A percentile compares a stretch with the other conserved stretches of the same genome.
These are phyloP conservation scores for Komagataella mondaviorum DNA, from an alignment of 805 yeast species.

Conservation along the genomic window DNA sequence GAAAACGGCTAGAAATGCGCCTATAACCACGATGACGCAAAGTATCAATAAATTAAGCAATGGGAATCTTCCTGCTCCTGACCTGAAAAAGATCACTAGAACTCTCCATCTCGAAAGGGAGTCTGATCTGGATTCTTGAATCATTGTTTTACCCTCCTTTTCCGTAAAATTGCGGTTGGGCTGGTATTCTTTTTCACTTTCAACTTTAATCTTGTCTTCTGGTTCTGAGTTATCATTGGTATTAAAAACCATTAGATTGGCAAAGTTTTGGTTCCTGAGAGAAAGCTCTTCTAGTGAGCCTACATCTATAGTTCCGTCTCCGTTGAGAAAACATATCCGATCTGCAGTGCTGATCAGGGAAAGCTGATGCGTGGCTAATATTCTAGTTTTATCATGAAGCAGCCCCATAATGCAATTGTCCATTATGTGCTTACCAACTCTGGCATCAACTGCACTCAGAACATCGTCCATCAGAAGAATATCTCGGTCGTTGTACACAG, in stretches of 20 bases:
- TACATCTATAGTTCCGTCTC: constrained; percentile 37
- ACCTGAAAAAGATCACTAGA: constrained; percentile 4
- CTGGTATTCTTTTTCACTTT: constrained; percentile 6
- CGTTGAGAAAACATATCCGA: constrained; percentile 45
- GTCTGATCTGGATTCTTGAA: background rate
- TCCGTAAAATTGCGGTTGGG: constrained; percentile 7
- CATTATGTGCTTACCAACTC: constrained; percentile 64
- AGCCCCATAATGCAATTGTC: constrained; percentile 45
- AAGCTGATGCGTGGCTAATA: constrained; percentile 67
- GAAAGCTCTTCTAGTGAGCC: constrained; percentile 44
- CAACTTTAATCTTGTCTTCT: constrained; percentile 11
- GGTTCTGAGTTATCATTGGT: constrained; percentile 16
- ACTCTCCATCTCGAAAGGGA: background rate
- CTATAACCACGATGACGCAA: constrained; percentile 13
- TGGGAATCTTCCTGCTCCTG: constrained; percentile 12
- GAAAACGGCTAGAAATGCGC: constrained; percentile 40
- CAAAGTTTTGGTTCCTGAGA: constrained; percentile 26
- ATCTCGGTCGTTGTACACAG: constrained; percentile 58
- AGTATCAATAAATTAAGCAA: constrained; percentile 3
- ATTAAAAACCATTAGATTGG: constrained; percentile 31
- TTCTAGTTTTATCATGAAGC: constrained; percentile 39
- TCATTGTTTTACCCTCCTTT: constrained; percentile 1
- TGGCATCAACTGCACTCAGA: constrained; percentile 70
- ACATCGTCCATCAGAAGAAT: constrained; percentile 64
- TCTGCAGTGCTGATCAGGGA: constrained; percentile 52